Evolutionary conservation across 352 stramenopile species (phyloP).

Genomic region (Globisporangium lucens): DNA sequence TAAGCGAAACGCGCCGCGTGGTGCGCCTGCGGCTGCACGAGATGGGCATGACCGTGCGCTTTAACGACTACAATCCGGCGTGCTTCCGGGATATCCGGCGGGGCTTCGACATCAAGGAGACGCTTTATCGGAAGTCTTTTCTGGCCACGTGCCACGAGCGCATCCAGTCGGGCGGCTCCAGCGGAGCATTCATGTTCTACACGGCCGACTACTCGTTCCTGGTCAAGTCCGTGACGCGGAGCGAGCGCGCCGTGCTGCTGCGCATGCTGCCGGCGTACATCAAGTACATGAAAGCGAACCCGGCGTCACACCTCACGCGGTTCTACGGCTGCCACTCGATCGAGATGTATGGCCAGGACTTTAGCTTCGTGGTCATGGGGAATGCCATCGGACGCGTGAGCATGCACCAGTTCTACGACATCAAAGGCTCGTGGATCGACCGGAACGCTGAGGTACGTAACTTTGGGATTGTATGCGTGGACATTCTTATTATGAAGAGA

Average conservation of each 20-base stretch:
- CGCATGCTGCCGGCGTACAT: constrained; percentile 84
- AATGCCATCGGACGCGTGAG: constrained; percentile 77
- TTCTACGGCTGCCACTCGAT: constrained; percentile 90
- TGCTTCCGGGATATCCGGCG: constrained; percentile 78
- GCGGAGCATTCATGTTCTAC: constrained; percentile 90
- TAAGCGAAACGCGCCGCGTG: constrained; percentile 44
- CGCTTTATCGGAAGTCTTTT: constrained; percentile 71
- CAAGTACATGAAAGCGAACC: constrained; percentile 75
- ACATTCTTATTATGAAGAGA: constrained; percentile 46
- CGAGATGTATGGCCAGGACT: constrained; percentile 85
- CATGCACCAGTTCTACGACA: constrained; percentile 87
- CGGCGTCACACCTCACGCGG: constrained; percentile 79
- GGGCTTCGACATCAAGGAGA: constrained; percentile 75
- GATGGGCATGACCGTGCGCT: constrained; percentile 76
- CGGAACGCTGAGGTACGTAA: constrained; percentile 32
- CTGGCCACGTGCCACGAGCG: constrained; percentile 78
- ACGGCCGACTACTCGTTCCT: constrained; percentile 85
- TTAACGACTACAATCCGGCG: constrained; percentile 71
- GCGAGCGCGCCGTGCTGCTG: constrained; percentile 76
- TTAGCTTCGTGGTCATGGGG: constrained; percentile 91
- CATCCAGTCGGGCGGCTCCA: constrained; percentile 84
- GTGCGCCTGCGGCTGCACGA: constrained; percentile 76
- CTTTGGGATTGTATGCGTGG: neutral
- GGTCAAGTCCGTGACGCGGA: constrained; percentile 84
- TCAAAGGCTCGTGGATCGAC: constrained; percentile 91